These are phyloP conservation scores for Lactarius vividus DNA, from an alignment of 768 basidiomycete species.

Conservation along the genomic window DNA sequence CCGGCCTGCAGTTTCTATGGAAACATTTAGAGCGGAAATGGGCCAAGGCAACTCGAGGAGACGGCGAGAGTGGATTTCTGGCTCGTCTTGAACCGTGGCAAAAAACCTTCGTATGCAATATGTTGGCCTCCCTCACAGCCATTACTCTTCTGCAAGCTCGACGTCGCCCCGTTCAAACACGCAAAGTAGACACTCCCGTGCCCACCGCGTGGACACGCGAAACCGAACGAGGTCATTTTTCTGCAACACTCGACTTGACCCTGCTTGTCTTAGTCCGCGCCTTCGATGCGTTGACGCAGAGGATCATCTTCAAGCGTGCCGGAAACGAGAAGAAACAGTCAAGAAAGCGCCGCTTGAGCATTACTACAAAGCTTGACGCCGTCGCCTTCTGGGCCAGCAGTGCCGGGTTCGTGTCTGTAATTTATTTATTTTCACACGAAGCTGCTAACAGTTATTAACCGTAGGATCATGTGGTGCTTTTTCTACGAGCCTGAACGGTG, in stretches of 20 bases:
- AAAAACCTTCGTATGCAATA: slow-evolving; percentile 58
- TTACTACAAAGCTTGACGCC: slow-evolving; percentile 57
- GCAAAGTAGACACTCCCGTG: slow-evolving; percentile 31
- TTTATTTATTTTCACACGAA: background rate
- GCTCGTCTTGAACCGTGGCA: slow-evolving; percentile 37
- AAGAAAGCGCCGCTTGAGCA: slow-evolving; percentile 34
- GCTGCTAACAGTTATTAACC: background rate
- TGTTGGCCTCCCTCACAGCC: slow-evolving; percentile 54
- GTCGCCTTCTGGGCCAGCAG: slow-evolving; percentile 76
- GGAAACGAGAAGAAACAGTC: slow-evolving; percentile 33
- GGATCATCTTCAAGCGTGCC: slow-evolving; percentile 39
- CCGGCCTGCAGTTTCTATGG: slow-evolving; percentile 50
- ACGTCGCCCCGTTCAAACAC: slow-evolving; percentile 35
- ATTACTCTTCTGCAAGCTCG: slow-evolving; percentile 57
- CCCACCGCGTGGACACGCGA: slow-evolving; percentile 17
- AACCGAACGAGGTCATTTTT: slow-evolving; percentile 30
- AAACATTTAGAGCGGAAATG: slow-evolving; percentile 27
- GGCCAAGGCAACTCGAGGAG: background rate
- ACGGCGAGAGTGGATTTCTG: background rate
- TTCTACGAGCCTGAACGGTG: slow-evolving; percentile 75
- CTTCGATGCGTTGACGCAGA: slow-evolving; percentile 58
- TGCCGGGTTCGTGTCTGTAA: slow-evolving; percentile 52
- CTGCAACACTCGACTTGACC: slow-evolving; percentile 66
- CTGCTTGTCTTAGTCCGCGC: slow-evolving; percentile 68
- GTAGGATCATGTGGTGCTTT: slow-evolving; percentile 88